Conservation (phyloP, 306 rosid species). For the Cicer pinnatifidum region DNA sequence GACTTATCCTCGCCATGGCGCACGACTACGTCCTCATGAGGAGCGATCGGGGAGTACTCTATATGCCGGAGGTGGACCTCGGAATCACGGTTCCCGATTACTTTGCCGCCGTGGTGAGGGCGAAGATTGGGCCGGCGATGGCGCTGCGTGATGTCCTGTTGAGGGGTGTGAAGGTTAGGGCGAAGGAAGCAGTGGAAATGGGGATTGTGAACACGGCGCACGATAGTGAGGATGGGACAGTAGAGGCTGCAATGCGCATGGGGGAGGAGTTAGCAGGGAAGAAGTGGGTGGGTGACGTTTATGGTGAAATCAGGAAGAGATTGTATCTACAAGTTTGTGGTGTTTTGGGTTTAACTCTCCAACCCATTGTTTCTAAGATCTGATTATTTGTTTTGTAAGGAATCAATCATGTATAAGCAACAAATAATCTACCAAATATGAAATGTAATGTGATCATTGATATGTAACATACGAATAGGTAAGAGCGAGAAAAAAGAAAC, state of each 20-base stretch:
- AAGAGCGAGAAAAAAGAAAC: no score
- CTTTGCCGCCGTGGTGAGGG: conserved; percentile 46
- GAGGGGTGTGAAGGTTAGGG: conserved; percentile 57
- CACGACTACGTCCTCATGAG: conserved; percentile 67
- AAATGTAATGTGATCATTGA: background rate
- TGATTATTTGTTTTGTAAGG: background rate
- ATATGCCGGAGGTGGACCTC: conserved; percentile 68
- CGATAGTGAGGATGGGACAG: conserved; percentile 46
- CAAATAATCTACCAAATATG: background rate
- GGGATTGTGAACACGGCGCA: conserved; percentile 67
- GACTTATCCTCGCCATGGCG: conserved; percentile 55
- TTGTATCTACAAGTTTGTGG: conserved; percentile 54
- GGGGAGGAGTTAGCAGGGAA: conserved; percentile 55
- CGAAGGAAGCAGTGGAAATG: conserved; percentile 55
- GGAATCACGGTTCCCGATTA: conserved; percentile 60
- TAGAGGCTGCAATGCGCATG: conserved; percentile 54
- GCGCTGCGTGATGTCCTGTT: conserved; percentile 50
- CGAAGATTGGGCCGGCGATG: conserved; percentile 50
- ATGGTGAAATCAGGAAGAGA: conserved; percentile 64
- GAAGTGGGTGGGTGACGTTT: conserved; percentile 60
- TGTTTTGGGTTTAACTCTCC: conserved; percentile 43
- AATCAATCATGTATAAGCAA: background rate
- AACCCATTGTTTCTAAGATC: background rate
- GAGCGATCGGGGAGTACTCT: conserved; percentile 58
- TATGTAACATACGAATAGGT: no score